phyloP scores from a whole-genome alignment of 495 filamentous ascomycete species.

The Coniosporium apollinis region DNA sequence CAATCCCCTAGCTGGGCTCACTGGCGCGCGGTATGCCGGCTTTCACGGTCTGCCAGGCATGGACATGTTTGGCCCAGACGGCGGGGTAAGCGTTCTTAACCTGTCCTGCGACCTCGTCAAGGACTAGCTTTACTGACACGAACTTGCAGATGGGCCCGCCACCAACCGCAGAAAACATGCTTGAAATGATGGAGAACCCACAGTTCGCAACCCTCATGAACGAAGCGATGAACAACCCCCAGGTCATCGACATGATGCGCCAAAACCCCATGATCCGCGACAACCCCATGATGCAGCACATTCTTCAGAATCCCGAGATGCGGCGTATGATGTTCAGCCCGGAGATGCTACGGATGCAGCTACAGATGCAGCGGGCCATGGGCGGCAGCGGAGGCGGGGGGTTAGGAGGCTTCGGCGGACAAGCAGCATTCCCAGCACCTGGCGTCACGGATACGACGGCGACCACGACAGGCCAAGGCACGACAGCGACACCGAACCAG shows the following conservation, averaged over 20 bases:
- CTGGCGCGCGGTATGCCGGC: constrained; percentile 87
- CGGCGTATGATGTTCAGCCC: constrained; percentile 95
- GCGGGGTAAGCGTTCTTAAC: constrained; percentile 54
- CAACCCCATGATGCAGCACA: constrained; percentile 62
- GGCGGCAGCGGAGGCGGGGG: constrained; percentile 34
- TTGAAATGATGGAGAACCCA: constrained; percentile 74
- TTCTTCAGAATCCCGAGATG: constrained; percentile 73
- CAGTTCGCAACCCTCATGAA: constrained; percentile 68
- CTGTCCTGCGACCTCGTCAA: neutral
- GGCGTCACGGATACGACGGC: constrained; percentile 60
- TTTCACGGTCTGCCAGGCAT: constrained; percentile 75
- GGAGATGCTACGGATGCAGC: constrained; percentile 57
- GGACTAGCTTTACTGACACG: constrained; percentile 16
- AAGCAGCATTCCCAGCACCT: constrained; percentile 65
- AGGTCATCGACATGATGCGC: constrained; percentile 78
- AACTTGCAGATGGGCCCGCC: constrained; percentile 69
- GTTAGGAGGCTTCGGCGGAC: too few relatives aligned
- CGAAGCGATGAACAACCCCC: constrained; percentile 86
- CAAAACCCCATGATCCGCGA: constrained; percentile 75
- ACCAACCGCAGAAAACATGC: constrained; percentile 61
- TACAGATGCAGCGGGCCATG: constrained; percentile 61
- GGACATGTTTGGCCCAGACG: constrained; percentile 89
- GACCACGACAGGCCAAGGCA: constrained; percentile 13
- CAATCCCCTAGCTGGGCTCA: constrained; percentile 79
- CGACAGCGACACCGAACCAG: constrained; percentile 19